Conservation (phyloP, 495 filamentous ascomycete genomes). For the Talaromyces ruber region DNA sequence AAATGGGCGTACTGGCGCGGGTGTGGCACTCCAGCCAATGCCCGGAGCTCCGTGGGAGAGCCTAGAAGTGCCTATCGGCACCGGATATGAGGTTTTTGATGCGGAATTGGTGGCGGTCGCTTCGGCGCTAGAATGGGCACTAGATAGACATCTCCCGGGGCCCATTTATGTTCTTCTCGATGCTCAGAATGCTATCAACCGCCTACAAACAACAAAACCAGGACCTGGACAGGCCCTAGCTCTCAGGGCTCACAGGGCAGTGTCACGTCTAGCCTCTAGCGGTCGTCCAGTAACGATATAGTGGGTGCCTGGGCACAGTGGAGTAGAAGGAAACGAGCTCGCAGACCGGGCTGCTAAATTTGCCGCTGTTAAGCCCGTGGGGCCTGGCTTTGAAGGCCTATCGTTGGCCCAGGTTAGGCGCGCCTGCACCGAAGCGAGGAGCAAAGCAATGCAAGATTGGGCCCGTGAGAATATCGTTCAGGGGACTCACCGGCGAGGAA, state of each 20-base stretch:
- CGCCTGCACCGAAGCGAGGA: not conserved
- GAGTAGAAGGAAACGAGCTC: not conserved
- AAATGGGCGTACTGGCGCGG: not conserved
- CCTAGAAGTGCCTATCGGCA: not conserved
- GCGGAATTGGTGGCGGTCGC: not conserved
- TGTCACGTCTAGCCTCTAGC: not conserved
- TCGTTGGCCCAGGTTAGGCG: not conserved
- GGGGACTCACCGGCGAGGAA: not conserved
- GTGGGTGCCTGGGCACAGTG: not conserved
- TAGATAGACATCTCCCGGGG: not conserved
- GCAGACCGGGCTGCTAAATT: not conserved
- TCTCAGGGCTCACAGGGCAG: not conserved
- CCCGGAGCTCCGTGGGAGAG: not conserved
- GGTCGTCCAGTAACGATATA: not conserved
- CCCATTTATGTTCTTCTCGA: slow-evolving; percentile 1
- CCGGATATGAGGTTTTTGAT: not conserved
- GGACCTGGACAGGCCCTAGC: not conserved
- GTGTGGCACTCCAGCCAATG: not conserved
- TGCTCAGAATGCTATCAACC: not conserved
- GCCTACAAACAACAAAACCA: not conserved
- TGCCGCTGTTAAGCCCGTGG: not conserved
- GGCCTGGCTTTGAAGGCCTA: not conserved
- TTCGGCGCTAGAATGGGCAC: not conserved
- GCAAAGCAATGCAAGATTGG: not conserved
- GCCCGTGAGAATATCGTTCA: not conserved